These are phyloP conservation scores for Wallacemonas rigidus DNA, from an alignment of 208 protist species.

Conservation along the genomic window DNA sequence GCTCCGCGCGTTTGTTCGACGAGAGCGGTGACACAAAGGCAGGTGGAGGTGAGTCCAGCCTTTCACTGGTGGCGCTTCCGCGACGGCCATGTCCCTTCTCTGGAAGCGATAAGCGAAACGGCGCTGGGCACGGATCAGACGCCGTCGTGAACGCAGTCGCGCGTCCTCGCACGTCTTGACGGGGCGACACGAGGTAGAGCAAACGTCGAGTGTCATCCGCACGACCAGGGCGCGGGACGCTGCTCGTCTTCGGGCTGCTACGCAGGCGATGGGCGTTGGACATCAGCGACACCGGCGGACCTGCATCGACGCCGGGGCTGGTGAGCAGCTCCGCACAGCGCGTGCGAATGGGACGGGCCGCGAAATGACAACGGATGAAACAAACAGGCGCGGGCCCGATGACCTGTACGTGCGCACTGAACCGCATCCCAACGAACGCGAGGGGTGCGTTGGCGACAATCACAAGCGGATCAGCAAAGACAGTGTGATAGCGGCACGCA, in stretches of 20 bases:
- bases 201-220: slow-evolving; percentile 1
- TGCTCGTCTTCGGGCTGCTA: background rate
- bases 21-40: background rate
- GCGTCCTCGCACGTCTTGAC: background rate
- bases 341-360: slow-evolving; percentile 8
- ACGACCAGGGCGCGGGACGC: background rate
- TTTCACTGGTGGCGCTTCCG: background rate
- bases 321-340: slow-evolving; percentile 27
- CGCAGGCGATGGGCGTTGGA: background rate
- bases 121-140: background rate
- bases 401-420: slow-evolving; percentile 42
- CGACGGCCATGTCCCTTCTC: slow-evolving; percentile 3
- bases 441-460: slow-evolving; percentile 49
- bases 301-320: background rate
- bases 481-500: background rate
- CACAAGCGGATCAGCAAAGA: slow-evolving; percentile 38
- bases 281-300: background rate
- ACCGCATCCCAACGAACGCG: slow-evolving; percentile 50
- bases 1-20: background rate
- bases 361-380: slow-evolving; percentile 63
- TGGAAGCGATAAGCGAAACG: background rate
- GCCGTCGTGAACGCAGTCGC: background rate
- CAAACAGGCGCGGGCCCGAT: slow-evolving; percentile 44
- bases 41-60: background rate
- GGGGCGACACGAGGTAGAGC: slow-evolving; percentile 3